Percentiles rank a stretch among this genome's conserved stretches.
Conservation (phyloP, 768 basidiomycete species). For the Postia placenta region DNA sequence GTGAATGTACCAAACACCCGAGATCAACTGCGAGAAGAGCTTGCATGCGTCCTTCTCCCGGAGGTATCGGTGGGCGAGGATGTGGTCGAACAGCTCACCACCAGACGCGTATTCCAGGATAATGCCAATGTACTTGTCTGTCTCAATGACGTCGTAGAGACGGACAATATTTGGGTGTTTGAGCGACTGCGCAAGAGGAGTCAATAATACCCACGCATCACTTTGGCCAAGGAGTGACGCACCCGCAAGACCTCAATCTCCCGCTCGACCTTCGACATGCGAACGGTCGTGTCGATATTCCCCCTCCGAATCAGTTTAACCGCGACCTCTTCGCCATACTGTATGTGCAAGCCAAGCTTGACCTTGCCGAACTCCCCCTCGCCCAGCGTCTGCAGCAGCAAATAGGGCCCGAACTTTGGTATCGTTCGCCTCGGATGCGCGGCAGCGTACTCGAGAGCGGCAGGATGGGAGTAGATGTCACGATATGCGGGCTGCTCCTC, state of each 20-base stretch:
- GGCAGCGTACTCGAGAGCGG: slow-evolving; percentile 74
- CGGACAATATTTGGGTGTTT: slow-evolving; percentile 99
- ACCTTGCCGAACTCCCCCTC: slow-evolving; percentile 99
- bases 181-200: slow-evolving; percentile 50
- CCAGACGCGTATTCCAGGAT: slow-evolving; percentile 98
- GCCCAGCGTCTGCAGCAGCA: slow-evolving; percentile 91
- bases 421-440: slow-evolving; percentile 83
- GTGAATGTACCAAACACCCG: slow-evolving; percentile 98
- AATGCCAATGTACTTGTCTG: slow-evolving; percentile 99
- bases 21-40: slow-evolving; percentile 96
- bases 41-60: slow-evolving; percentile 91
- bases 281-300: slow-evolving; percentile 78
- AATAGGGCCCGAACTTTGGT: slow-evolving; percentile 92
- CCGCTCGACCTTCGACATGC: slow-evolving; percentile 93
- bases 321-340: slow-evolving; percentile 97
- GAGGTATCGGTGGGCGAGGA: slow-evolving; percentile 94
- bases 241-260: slow-evolving; percentile 98
- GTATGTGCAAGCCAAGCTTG: slow-evolving; percentile 90
- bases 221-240: slow-evolving; percentile 31
- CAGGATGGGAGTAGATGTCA: slow-evolving; percentile 81
- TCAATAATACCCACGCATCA: slow-evolving; percentile 4
- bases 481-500: slow-evolving; percentile 47
- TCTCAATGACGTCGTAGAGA: slow-evolving; percentile 97
- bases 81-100: slow-evolving; percentile 98
- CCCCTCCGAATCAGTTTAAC: slow-evolving; percentile 94